Evolutionary conservation across 306 rosid genomes (phyloP).

Genomic region (Rosa persica): DNA sequence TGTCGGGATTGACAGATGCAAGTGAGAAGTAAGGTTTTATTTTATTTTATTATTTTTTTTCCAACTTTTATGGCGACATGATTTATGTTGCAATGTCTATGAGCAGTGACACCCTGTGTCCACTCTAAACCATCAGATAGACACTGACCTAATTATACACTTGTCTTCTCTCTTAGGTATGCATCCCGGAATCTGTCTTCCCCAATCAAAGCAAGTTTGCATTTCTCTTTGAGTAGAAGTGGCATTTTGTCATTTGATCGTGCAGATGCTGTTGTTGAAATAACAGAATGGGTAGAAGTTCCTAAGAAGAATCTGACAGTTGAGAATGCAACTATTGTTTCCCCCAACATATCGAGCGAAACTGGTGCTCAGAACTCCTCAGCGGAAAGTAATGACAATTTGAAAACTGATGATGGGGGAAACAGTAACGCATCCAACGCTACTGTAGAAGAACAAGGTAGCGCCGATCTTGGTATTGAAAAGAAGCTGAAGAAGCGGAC

Average conservation of each 20-base stretch:
- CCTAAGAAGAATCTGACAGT: conserved; percentile 65
- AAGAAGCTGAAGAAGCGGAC: conserved; percentile 82
- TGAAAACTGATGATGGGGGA: conserved; percentile 53
- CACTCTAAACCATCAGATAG: conserved; percentile 13
- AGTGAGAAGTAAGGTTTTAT: conserved; percentile 71
- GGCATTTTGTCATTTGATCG: conserved; percentile 89
- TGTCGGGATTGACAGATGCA: conserved; percentile 80
- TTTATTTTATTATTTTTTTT: not conserved
- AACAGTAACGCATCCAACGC: conserved; percentile 39
- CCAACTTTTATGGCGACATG: conserved; percentile 12
- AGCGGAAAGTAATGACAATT: conserved; percentile 53
- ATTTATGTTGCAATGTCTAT: conserved; percentile 30
- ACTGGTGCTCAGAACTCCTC: conserved; percentile 56
- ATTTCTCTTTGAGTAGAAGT: conserved; percentile 92
- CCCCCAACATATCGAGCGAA: conserved; percentile 55
- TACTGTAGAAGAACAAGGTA: conserved; percentile 51
- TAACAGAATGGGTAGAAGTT: conserved; percentile 94
- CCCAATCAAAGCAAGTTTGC: conserved; percentile 85
- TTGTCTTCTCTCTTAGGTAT: conserved; percentile 53
- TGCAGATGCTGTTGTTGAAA: conserved; percentile 91
- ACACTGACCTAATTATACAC: conserved; percentile 25
- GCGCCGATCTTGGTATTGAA: conserved; percentile 54
- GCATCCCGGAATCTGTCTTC: conserved; percentile 79
- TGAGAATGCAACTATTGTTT: conserved; percentile 69
- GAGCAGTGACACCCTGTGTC: conserved; percentile 5